Base-by-base conservation (phyloP, 192 early-diverging fungal genomes). In the Cladochytrium replicatum region DNA sequence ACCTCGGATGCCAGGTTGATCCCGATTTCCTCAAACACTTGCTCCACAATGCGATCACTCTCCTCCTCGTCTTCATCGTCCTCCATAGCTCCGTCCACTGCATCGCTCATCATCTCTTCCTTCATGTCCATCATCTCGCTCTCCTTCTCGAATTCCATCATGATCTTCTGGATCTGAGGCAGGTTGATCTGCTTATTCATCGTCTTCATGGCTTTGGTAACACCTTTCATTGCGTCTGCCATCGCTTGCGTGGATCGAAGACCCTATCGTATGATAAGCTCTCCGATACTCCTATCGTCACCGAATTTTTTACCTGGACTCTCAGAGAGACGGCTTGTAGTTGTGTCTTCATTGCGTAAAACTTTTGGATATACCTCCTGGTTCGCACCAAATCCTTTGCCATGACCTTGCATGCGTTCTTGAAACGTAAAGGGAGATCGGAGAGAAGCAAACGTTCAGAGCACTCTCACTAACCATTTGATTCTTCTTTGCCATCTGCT, bases 111-210 rank as follows among this genome's bases (percentile, higher is more conserved):
- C 86, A 99, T 84, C 52, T 95, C 92, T 54, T 92, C 91, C 74
- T 95, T 96, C 90, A 99, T 95, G 60, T 99, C 89, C 93, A 99
- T 93, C 58, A 88, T 80, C 52, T 91, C 91, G 7, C 75, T 78
- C 69, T 99, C 90, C 61, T 75, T 76, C 57, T 95, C 90, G 72
- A 97, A 99, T 29, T 99, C 92, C 84, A 90, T 88, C 85, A 97
- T 91, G 37, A 99, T 95, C 52, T 88, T 85, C 34, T 87, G 83
- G 29, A 99, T 87, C 34, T 83, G 81, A 2, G 91, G 93, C 43
- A 99, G 64, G 71, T 99, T 96, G 74, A 97, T 86, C 39, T 80
- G 69, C 51, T 75, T 74, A 63, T 99, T 99, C 95, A 99, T 99
- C 22, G 87, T 79, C 22, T 77, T 72, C 91, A 99, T 94, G n/a